Percentiles rank a stretch among this genome's conserved stretches.
phyloP scores from a whole-genome alignment of 257 asterid species.

The Plantago elongata region DNA sequence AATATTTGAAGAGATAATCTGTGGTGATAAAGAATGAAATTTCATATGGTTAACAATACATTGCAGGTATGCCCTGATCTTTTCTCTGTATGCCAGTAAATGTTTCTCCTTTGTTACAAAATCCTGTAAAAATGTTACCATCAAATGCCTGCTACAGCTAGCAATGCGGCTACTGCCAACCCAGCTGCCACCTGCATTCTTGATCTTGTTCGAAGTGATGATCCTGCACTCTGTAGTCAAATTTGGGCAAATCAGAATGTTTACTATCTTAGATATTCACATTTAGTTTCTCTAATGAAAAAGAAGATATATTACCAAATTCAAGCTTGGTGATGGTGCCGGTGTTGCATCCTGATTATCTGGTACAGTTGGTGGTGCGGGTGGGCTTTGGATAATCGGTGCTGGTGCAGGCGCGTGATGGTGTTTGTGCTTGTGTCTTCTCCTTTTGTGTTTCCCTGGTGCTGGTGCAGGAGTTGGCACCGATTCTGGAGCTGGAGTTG shows the following conservation, averaged over 20 bases:
- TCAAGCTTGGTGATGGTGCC: conserved; percentile 77
- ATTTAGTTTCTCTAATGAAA: not conserved
- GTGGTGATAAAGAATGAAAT: conserved; percentile 35
- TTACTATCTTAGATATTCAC: conserved; percentile 14
- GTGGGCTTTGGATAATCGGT: conserved; percentile 78
- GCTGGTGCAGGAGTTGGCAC: conserved; percentile 68
- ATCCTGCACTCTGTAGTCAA: conserved; percentile 58
- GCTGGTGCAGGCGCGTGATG: conserved; percentile 95
- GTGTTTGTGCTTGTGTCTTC: conserved; percentile 41
- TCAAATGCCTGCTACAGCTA: conserved; percentile 41
- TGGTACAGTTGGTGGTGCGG: conserved; percentile 87
- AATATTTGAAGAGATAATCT: conserved; percentile 23
- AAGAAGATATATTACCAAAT: conserved; percentile 48
- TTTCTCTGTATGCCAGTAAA: conserved; percentile 45
- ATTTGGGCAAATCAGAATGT: conserved; percentile 19
- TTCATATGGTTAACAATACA: conserved; percentile 20
- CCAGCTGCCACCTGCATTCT: conserved; percentile 43
- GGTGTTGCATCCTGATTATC: conserved; percentile 59
- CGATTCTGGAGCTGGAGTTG: conserved; percentile 44
- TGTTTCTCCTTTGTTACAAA: conserved; percentile 26
- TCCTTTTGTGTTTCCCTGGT: conserved; percentile 36
- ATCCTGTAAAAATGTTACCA: conserved; percentile 25
- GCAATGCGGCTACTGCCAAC: conserved; percentile 41
- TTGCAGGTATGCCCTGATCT: conserved; percentile 49
- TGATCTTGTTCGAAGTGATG: conserved; percentile 44